Evolutionary conservation across 306 rosid genomes (phyloP).

Genomic region (Dryas alaskensis): DNA sequence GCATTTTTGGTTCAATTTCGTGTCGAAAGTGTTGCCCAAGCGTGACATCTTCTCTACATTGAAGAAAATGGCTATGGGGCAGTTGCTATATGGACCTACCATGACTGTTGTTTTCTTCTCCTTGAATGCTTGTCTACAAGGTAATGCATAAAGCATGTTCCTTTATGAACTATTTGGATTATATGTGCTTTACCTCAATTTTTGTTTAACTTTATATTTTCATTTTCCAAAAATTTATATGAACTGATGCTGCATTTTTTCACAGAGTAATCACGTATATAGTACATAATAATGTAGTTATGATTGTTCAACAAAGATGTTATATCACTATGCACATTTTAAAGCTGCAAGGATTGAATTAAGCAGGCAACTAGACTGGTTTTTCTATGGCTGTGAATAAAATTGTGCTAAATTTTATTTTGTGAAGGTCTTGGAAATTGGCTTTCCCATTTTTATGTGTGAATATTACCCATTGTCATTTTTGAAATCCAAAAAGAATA

Average conservation of each 20-base stretch:
- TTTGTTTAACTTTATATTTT: neutral
- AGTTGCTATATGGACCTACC: constrained; percentile 70
- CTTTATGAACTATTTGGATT: neutral
- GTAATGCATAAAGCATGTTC: constrained; percentile 36
- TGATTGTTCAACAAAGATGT: neutral
- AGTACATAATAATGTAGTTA: neutral
- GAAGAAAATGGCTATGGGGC: constrained; percentile 87
- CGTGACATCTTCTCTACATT: constrained; percentile 70
- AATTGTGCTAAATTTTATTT: neutral
- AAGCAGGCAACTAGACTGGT: neutral
- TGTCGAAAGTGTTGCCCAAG: constrained; percentile 68
- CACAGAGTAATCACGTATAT: neutral
- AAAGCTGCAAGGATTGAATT: neutral
- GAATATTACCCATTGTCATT: neutral
- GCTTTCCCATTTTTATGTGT: neutral
- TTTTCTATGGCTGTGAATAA: neutral
- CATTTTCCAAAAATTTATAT: neutral
- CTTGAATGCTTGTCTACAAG: constrained; percentile 69
- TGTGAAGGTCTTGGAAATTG: neutral
- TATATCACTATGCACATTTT: neutral
- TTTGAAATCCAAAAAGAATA: neutral
- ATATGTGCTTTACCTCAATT: neutral
- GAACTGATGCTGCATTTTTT: neutral
- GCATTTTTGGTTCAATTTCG: constrained; percentile 89
- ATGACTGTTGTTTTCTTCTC: constrained; percentile 86